Conservation (phyloP, 2,329 filamentous ascomycete species). For the Nothophaeocryptopus gaeumannii region DNA sequence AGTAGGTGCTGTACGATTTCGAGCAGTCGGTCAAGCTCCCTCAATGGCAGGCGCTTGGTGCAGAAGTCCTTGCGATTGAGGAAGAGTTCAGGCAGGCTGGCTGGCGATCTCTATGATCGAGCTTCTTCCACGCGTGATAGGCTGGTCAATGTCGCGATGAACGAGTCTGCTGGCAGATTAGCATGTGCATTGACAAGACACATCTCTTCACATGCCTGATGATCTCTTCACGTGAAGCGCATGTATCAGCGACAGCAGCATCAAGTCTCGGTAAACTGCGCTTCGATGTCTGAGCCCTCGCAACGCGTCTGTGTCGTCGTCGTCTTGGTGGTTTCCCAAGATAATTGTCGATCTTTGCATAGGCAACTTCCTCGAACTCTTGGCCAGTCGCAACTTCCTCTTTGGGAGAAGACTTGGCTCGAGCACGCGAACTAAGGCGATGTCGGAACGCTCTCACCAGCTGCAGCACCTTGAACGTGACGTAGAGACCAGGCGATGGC, state of each 20-base stretch:
- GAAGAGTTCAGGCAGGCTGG: slow-evolving; percentile 29
- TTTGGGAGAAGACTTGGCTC: slow-evolving; percentile 20
- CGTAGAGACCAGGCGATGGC: slow-evolving; percentile 30
- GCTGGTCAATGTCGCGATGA: not conserved
- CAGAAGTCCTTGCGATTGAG: too few species aligned
- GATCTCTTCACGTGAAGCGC: slow-evolving; percentile 3
- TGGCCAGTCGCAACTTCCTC: slow-evolving; percentile 18
- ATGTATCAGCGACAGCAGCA: not conserved
- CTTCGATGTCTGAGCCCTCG: too few species aligned
- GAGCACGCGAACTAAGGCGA: slow-evolving; percentile 38
- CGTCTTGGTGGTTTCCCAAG: slow-evolving; percentile 7
- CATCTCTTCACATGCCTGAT: not conserved
- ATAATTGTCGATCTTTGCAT: slow-evolving; percentile 19
- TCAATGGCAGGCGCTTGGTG: slow-evolving; percentile 12
- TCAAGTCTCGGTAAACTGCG: too few species aligned
- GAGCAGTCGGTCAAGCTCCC: slow-evolving; percentile 40
- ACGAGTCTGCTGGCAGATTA: slow-evolving; percentile 2
- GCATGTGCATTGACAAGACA: not conserved
- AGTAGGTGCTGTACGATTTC: not conserved
- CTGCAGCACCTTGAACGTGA: slow-evolving; percentile 39
- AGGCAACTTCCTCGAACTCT: slow-evolving; percentile 31
- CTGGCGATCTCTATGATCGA: slow-evolving; percentile 30
- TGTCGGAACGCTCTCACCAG: too few species aligned
- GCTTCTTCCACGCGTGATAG: not conserved
- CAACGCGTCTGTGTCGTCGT: too few species aligned